A percentile compares a stretch with the other conserved stretches of the same genome.
Conservation (phyloP, 345 rosid species). For the Brassica nigra region DNA sequence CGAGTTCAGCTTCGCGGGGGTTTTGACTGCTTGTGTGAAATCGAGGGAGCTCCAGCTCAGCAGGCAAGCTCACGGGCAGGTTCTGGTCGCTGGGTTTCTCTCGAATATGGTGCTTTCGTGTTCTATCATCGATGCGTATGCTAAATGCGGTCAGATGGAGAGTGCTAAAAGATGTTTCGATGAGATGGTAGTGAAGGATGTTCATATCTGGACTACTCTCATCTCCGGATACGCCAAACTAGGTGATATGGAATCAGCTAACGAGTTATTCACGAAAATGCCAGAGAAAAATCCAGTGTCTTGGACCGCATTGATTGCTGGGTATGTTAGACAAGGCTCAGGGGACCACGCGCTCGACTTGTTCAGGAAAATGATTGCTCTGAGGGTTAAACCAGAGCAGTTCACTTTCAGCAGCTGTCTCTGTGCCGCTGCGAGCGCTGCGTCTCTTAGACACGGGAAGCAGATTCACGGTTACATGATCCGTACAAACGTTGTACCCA, state of each 20-base stretch:
- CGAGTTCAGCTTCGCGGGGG: conserved; percentile 67
- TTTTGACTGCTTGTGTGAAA: conserved; percentile 66
- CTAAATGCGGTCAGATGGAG: conserved; percentile 62
- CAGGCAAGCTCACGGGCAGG: conserved; percentile 79
- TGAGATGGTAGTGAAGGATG: conserved; percentile 62
- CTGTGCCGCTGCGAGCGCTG: conserved; percentile 73
- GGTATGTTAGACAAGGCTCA: conserved; percentile 65
- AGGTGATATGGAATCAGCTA: conserved; percentile 68
- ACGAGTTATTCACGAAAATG: conserved; percentile 58
- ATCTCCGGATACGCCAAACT: conserved; percentile 68
- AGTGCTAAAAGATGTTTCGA: conserved; percentile 63
- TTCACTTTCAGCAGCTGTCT: conserved; percentile 79
- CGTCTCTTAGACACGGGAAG: conserved; percentile 69
- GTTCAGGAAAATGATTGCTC: conserved; percentile 56
- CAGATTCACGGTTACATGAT: conserved; percentile 65
- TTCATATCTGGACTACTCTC: conserved; percentile 71
- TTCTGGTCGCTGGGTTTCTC: conserved; percentile 59
- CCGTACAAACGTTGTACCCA: conserved; percentile 53
- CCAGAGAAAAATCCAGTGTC: conserved; percentile 64
- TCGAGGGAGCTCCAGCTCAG: conserved; percentile 46
- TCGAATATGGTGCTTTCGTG: conserved; percentile 63
- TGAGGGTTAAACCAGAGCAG: conserved; percentile 58
- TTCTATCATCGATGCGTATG: conserved; percentile 62
- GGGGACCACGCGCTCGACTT: conserved; percentile 53
- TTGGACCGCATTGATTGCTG: conserved; percentile 81